Conservation (phyloP, 352 stramenopile genomes). For the Pythium sukuiense region DNA sequence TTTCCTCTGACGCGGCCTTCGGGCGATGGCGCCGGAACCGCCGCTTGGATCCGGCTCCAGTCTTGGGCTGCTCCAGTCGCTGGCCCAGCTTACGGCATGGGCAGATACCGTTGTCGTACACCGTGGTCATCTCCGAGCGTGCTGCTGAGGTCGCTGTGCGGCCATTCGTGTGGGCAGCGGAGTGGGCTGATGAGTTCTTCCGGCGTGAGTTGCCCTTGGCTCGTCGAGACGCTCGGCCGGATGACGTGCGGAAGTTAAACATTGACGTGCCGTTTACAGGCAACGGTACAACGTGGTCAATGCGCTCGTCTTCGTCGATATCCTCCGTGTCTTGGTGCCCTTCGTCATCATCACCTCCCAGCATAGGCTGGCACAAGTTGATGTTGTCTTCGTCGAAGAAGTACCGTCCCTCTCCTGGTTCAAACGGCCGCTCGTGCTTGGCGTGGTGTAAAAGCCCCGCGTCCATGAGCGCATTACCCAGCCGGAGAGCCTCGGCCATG, state of each 20-base stretch:
- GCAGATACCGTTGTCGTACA: slow-evolving; percentile 48
- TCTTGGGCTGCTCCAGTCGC: slow-evolving; percentile 44
- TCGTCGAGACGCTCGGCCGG: slow-evolving; percentile 7
- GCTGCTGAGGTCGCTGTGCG: slow-evolving; percentile 7
- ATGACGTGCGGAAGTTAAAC: slow-evolving; percentile 7
- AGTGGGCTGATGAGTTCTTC: slow-evolving; percentile 17
- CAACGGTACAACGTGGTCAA: slow-evolving; percentile 26
- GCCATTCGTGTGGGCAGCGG: not conserved
- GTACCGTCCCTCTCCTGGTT: slow-evolving; percentile 28
- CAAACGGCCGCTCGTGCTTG: slow-evolving; percentile 32
- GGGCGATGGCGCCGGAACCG: slow-evolving; percentile 15
- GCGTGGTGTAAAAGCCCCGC: slow-evolving; percentile 44
- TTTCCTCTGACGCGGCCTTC: slow-evolving; percentile 27
- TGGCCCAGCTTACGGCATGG: slow-evolving; percentile 60
- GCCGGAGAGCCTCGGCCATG: slow-evolving; percentile 45
- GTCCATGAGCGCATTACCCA: slow-evolving; percentile 57
- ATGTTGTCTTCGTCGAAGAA: slow-evolving; percentile 48
- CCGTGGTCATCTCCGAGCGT: slow-evolving; percentile 15
- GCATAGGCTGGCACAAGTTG: slow-evolving; percentile 23
- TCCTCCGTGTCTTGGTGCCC: slow-evolving; percentile 3
- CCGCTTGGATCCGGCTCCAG: slow-evolving; percentile 1
- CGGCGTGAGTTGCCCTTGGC: slow-evolving; percentile 8
- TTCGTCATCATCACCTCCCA: slow-evolving; percentile 8
- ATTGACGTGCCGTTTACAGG: not conserved
- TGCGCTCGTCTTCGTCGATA: slow-evolving; percentile 17